These are phyloP conservation scores for Fusarium succisae DNA, from an alignment of 2,329 filamentous ascomycete species.

Conservation along the genomic window DNA sequence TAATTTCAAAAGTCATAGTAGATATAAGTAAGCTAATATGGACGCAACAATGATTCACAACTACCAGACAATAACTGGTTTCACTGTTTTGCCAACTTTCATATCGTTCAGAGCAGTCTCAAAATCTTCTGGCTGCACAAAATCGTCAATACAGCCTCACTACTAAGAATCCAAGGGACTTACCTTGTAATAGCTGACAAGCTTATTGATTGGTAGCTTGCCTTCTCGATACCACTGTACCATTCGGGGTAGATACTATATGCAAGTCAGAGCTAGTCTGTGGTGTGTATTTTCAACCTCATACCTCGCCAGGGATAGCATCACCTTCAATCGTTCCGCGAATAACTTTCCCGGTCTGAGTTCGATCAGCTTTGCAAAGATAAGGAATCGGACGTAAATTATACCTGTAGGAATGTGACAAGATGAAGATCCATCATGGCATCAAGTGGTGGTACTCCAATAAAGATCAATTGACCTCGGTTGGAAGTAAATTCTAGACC, in stretches of 20 bases:
- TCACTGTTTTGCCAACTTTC: neutral
- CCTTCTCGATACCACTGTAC: slow-evolving; percentile 3
- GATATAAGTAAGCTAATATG: neutral
- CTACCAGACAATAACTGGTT: neutral
- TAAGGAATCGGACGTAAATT: rapidly evolving
- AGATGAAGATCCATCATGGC: neutral
- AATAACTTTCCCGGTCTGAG: neutral
- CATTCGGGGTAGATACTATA: neutral
- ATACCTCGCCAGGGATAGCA: neutral
- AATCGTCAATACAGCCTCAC: neutral
- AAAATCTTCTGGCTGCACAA: neutral
- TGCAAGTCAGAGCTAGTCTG: neutral
- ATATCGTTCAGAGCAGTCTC: neutral
- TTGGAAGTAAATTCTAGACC: neutral
- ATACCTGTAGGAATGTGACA: neutral
- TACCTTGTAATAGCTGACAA: neutral
- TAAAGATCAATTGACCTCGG: neutral
- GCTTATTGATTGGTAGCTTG: neutral
- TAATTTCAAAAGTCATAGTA: neutral
- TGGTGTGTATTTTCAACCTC: neutral
- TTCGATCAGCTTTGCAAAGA: neutral
- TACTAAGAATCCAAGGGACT: too few species aligned
- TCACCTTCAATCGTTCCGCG: neutral
- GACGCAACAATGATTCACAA: too few species aligned
- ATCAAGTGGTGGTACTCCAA: neutral